phyloP scores from a whole-genome alignment of 2,329 filamentous ascomycete genomes.

The Fusarium sp. region DNA sequence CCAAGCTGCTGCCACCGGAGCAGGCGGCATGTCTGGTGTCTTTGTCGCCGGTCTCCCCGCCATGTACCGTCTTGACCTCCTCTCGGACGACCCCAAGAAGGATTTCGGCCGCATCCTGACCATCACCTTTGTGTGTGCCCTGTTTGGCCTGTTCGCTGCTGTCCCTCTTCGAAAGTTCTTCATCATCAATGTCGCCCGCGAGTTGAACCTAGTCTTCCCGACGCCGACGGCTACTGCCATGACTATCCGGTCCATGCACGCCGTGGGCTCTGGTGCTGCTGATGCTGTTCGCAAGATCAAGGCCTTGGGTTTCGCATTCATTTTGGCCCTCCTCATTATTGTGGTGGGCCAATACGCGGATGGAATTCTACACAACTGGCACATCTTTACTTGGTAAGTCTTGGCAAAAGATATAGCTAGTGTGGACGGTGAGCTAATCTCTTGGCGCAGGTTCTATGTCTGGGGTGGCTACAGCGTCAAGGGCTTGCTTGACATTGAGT shows the following conservation, averaged over 20 bases:
- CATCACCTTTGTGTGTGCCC: conserved; percentile 73
- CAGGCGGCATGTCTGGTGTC: conserved; percentile 70
- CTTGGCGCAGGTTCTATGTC: conserved; percentile 60
- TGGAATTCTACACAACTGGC: conserved; percentile 74
- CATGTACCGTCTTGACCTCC: conserved; percentile 69
- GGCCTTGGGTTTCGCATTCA: conserved; percentile 67
- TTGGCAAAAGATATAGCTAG: background rate
- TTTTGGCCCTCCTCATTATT: conserved; percentile 65
- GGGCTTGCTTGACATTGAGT: conserved; percentile 67
- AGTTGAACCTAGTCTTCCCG: conserved; percentile 73
- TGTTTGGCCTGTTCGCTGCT: conserved; percentile 76
- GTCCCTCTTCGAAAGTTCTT: conserved; percentile 78
- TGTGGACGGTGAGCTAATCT: background rate
- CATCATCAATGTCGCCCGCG: conserved; percentile 75
- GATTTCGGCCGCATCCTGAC: conserved; percentile 73
- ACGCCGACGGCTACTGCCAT: conserved; percentile 73
- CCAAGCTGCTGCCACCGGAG: conserved; percentile 72
- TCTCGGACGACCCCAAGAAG: conserved; percentile 64
- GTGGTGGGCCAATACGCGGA: conserved; percentile 72
- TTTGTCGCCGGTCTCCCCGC: conserved; percentile 74
- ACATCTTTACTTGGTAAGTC: conserved; percentile 62
- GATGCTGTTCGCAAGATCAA: conserved; percentile 72
- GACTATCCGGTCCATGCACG: conserved; percentile 76
- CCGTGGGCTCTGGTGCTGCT: conserved; percentile 64
- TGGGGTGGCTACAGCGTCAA: conserved; percentile 68